Conservation (phyloP, 2,329 filamentous ascomycete species). For the Calonectria leucothoes region DNA sequence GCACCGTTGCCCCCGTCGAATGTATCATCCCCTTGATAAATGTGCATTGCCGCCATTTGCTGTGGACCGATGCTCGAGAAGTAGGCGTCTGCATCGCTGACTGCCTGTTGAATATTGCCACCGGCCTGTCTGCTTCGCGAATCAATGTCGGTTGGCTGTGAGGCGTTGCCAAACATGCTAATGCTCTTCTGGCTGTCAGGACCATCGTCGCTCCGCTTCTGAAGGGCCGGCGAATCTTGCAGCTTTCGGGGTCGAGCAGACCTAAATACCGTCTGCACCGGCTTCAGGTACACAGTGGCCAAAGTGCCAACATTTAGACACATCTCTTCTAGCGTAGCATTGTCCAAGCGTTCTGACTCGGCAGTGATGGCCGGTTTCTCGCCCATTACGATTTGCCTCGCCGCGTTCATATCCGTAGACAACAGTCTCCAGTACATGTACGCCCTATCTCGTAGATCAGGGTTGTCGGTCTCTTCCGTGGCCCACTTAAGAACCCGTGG, state of each 20-base stretch:
- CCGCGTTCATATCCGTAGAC: slow-evolving; percentile 88
- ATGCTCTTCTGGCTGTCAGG: slow-evolving; percentile 70
- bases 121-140: slow-evolving; percentile 51
- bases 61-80: slow-evolving; percentile 82
- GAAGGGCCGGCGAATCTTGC: slow-evolving; percentile 85
- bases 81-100: slow-evolving; percentile 89
- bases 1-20: slow-evolving; percentile 70
- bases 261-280: slow-evolving; percentile 96
- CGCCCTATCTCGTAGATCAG: slow-evolving; percentile 92
- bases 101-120: slow-evolving; percentile 73
- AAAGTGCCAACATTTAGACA: slow-evolving; percentile 96
- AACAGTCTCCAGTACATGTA: slow-evolving; percentile 99
- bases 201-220: slow-evolving; percentile 73
- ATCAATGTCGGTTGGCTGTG: slow-evolving; percentile 63
- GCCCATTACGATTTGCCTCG: slow-evolving; percentile 93
- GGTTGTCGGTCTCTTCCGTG: slow-evolving; percentile 99
- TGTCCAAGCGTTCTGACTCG: slow-evolving; percentile 93
- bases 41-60: slow-evolving; percentile 78
- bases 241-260: slow-evolving; percentile 84
- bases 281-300: slow-evolving; percentile 97
- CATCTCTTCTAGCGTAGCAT: slow-evolving; percentile 93
- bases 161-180: slow-evolving; percentile 66
- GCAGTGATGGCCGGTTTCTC: slow-evolving; percentile 97
- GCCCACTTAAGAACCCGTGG: slow-evolving; percentile 98
- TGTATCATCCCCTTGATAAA: slow-evolving; percentile 71